Evolutionary conservation across 495 filamentous ascomycete genomes (phyloP).

Genomic region (Penicillium daleae): DNA sequence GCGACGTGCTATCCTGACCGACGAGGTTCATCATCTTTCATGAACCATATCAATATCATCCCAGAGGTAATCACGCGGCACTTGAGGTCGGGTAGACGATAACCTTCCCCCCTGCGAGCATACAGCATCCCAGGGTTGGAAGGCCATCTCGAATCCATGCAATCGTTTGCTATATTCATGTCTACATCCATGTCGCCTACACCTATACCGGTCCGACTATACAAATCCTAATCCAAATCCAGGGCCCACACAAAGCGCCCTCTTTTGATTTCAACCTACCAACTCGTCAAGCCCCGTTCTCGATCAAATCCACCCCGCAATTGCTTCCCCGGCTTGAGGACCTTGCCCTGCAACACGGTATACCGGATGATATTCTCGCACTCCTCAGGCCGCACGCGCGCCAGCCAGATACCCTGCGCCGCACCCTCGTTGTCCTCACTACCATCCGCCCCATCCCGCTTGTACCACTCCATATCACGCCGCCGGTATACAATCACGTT

Average conservation of each 20-base stretch:
- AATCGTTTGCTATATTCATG: background rate
- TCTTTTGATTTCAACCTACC: constrained; percentile 54
- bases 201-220: background rate
- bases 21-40: background rate
- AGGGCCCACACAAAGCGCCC: background rate
- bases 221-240: background rate
- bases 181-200: background rate
- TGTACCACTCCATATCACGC: constrained; percentile 58
- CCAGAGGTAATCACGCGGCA: background rate
- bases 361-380: constrained; percentile 91
- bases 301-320: constrained; percentile 91
- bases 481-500: constrained; percentile 90
- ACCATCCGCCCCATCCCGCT: constrained; percentile 30
- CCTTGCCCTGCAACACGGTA: constrained; percentile 90
- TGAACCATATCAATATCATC: background rate
- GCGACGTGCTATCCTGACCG: background rate
- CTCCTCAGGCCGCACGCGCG: constrained; percentile 84
- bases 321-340: constrained; percentile 84
- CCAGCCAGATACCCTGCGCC: constrained; percentile 92
- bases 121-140: background rate
- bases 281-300: constrained; percentile 77
- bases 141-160: background rate
- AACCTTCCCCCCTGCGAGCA: background rate
- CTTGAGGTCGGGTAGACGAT: background rate
- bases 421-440: constrained; percentile 59